These are phyloP conservation scores for Sanghuangporus weigelae DNA, from an alignment of 1,284 basidiomycete species.

Conservation along the genomic window DNA sequence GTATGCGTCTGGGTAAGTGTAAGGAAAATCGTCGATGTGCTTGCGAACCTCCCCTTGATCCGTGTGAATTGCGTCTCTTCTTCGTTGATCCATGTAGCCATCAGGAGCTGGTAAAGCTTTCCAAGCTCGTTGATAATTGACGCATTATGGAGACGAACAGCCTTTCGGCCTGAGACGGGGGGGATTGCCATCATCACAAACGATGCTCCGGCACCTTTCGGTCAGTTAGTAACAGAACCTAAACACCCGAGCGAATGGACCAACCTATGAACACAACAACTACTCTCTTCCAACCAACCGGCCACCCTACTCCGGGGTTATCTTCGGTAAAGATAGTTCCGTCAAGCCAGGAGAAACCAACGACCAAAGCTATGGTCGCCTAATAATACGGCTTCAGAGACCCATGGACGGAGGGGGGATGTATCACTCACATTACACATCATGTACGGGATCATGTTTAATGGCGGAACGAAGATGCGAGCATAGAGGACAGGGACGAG, in stretches of 20 bases:
- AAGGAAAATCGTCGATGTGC: neutral
- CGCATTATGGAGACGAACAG: slow-evolving; percentile 43
- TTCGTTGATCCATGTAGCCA: slow-evolving; percentile 38
- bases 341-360: slow-evolving; percentile 62
- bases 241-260: neutral
- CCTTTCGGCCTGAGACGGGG: slow-evolving; percentile 42
- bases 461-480: slow-evolving; percentile 44
- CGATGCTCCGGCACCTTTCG: slow-evolving; percentile 37
- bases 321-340: slow-evolving; percentile 40
- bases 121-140: slow-evolving; percentile 34
- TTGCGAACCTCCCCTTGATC: neutral
- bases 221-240: neutral
- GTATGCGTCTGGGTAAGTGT: neutral
- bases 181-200: slow-evolving; percentile 47
- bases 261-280: slow-evolving; percentile 41
- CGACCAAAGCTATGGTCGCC: slow-evolving; percentile 39
- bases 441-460: slow-evolving; percentile 33
- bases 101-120: slow-evolving; percentile 37
- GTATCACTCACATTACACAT: slow-evolving; percentile 30
- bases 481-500: slow-evolving; percentile 48
- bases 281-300: slow-evolving; percentile 47
- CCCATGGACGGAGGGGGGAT: neutral
- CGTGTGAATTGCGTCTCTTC: slow-evolving; percentile 10
- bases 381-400: slow-evolving; percentile 17
- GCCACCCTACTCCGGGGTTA: slow-evolving; percentile 48